Evolutionary conservation across 2,329 filamentous ascomycete genomes (phyloP).

Genomic region (Didymella keratinophila): DNA sequence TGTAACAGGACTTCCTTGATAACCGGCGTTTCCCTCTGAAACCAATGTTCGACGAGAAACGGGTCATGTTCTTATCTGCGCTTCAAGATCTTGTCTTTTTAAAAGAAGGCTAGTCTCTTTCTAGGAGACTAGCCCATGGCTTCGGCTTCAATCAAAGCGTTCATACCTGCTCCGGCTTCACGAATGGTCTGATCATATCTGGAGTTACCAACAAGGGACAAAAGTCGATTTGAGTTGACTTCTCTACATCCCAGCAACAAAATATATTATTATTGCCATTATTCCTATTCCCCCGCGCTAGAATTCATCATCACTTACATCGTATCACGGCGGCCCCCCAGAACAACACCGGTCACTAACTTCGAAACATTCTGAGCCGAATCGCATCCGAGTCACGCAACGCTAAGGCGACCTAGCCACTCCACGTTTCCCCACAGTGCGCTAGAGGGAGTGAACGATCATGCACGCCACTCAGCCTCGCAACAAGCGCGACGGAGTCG

Average conservation of each 20-base stretch:
- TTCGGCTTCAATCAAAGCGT: not conserved
- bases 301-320: not conserved
- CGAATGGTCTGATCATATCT: not conserved
- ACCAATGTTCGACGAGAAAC: not conserved
- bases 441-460: constrained; percentile 3
- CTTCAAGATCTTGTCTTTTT: not conserved
- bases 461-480: constrained; percentile 12
- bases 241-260: not conserved
- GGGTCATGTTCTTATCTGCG: not conserved
- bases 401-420: constrained; percentile 1
- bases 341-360: not conserved
- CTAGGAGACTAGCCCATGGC: not conserved
- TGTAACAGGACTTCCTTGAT: not conserved
- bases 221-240: constrained; percentile 10
- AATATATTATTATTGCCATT: constrained; percentile 1
- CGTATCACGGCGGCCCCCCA: not conserved
- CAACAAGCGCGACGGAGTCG: constrained; percentile 1
- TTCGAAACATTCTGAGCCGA: not conserved
- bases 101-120: not conserved
- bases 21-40: not conserved
- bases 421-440: constrained; percentile 12
- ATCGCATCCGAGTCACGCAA: not conserved
- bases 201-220: not conserved
- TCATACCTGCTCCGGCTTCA: constrained; percentile 1
- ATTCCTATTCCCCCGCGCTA: not conserved